These are phyloP conservation scores for Juglanconis juglandina DNA, from an alignment of 2,329 filamentous ascomycete genomes.

Conservation along the genomic window DNA sequence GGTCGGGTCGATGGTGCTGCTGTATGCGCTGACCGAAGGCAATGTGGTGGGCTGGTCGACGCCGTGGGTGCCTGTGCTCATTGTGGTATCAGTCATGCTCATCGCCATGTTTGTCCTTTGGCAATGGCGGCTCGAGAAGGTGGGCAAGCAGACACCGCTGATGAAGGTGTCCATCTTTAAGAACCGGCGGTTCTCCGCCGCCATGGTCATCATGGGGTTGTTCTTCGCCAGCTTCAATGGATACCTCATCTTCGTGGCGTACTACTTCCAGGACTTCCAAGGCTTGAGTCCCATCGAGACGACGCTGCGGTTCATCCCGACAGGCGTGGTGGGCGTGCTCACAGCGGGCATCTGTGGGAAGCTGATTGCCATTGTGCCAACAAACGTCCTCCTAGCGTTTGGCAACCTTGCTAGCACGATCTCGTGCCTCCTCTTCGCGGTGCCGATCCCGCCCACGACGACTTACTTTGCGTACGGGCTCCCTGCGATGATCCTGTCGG, in stretches of 20 bases:
- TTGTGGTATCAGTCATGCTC: constrained; percentile 55
- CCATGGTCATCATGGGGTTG: constrained; percentile 62
- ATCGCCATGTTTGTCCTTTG: constrained; percentile 56
- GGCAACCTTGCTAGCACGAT: constrained; percentile 55
- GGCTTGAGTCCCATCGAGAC: constrained; percentile 61
- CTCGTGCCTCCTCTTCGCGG: constrained; percentile 58
- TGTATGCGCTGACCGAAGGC: constrained; percentile 66
- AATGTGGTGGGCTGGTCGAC: constrained; percentile 66
- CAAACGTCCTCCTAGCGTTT: constrained; percentile 54
- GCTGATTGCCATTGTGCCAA: constrained; percentile 55
- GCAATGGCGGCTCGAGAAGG: constrained; percentile 58
- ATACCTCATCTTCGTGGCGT: constrained; percentile 65
- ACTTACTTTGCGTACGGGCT: constrained; percentile 67
- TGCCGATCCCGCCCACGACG: constrained; percentile 57
- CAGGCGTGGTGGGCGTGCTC: constrained; percentile 57
- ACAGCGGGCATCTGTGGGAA: constrained; percentile 54
- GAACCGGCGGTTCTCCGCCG: constrained; percentile 57
- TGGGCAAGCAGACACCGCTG: constrained; percentile 50
- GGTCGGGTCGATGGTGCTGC: constrained; percentile 55
- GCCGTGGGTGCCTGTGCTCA: constrained; percentile 58
- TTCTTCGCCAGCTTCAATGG: constrained; percentile 69
- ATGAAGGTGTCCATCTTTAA: constrained; percentile 65
- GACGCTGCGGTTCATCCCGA: constrained; percentile 66
- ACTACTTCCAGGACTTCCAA: constrained; percentile 68
- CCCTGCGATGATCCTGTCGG: constrained; percentile 62